Evolutionary conservation across 768 basidiomycete genomes (phyloP), one percentile per base, ranked within the genome.

Genomic region (Rhizopogon sp.): DNA sequence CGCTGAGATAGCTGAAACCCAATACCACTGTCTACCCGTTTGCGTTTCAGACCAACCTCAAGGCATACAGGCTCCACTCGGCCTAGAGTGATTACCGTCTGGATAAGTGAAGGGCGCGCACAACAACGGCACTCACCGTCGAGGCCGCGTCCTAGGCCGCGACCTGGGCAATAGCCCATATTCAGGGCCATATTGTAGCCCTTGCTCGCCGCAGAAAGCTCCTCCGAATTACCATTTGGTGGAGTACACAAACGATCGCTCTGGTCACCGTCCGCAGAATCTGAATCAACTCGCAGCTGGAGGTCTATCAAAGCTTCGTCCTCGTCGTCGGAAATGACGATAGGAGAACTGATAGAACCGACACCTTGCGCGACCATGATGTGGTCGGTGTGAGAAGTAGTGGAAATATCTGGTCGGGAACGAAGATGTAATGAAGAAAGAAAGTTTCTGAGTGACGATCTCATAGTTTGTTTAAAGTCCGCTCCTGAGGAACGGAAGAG

Each of bases 301-400:
- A 33, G 43, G 35, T 59, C 57, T 28, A 58, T 56, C 41, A 61
- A 41, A 45, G 61, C 59, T 29, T 63, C 58, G 11, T 59, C 54
- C 43, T 66, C 66, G 45, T 69, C 67, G 28, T 69, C 66, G 10
- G 65, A 65, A 16, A 69, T 64, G 45, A 64, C 56, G 47, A 67
- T 69, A 39, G 67, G 67, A 43, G 66, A 67, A 29, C 53, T 61
- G 57, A 57, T 56, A 1, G 67, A 67, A 35, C 67, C 67, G 44
- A 54, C 55, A 52, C 49, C 57, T n/a, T 53, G 54, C 54, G 54
- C 40, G 8, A 52, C 56, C 50, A 56, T 58, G 39, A 20, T 40
- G 25, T 25, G 6, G 40, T 42, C 56, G 22, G 54, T 42, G 46
- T 47, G 57, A 16, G 35, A 55, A 14, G 45, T 20, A 55, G 47